Conservation (phyloP, 257 asterid genomes). For the Hygrophila difformis region DNA sequence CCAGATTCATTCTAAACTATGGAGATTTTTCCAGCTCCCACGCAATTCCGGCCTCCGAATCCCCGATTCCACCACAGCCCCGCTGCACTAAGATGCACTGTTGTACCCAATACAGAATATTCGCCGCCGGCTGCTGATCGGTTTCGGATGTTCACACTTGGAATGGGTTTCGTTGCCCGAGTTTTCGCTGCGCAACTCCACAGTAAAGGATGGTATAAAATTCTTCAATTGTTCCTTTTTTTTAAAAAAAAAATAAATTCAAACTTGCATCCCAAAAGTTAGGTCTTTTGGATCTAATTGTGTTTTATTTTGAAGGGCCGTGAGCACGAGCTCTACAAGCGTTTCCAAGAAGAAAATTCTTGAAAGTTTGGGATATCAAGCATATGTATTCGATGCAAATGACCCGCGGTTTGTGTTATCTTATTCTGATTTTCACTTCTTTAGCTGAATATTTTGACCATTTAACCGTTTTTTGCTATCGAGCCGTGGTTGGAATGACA, state of each 20-base stretch:
- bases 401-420: conserved; percentile 40
- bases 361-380: conserved; percentile 52
- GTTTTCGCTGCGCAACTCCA: conserved; percentile 66
- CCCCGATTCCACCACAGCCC: conserved; percentile 17
- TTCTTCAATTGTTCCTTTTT: too few relatives aligned
- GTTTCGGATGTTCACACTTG: conserved; percentile 64
- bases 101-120: conserved; percentile 7
- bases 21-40: conserved; percentile 28
- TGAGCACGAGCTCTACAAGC: conserved; percentile 77
- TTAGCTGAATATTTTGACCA: too few relatives aligned
- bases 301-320: conserved; percentile 45
- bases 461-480: too few relatives aligned
- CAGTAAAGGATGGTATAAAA: conserved; percentile 55
- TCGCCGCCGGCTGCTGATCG: conserved; percentile 17
- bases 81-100: conserved; percentile 24
- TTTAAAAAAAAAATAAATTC: too few relatives aligned
- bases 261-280: too few relatives aligned
- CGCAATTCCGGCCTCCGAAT: conserved; percentile 24
- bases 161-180: conserved; percentile 86
- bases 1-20: too few relatives aligned
- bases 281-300: too few relatives aligned
- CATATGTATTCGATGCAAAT: conserved; percentile 56
- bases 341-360: conserved; percentile 42
- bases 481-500: too few relatives aligned
- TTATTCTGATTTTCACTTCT: too few relatives aligned